Evolutionary conservation across 1,139 yeast genomes (phyloP).

Genomic region (Nakaseomyces kungkrabaensis): DNA sequence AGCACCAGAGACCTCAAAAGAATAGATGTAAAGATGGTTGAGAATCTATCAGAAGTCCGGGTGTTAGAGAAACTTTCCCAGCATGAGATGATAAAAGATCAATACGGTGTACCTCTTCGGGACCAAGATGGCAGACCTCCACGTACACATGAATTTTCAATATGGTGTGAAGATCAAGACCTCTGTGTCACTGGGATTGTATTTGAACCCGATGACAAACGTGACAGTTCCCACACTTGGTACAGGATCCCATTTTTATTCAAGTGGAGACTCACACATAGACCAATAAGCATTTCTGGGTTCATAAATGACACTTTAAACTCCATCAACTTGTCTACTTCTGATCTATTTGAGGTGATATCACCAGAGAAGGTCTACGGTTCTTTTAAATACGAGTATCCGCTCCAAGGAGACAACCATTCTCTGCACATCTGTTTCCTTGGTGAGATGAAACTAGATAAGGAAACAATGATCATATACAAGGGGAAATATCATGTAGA

Average conservation of each 20-base stretch:
- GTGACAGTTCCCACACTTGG: constrained; percentile 17
- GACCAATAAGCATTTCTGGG: too few species aligned
- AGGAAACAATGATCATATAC: constrained; percentile 19
- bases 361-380: constrained; percentile 22
- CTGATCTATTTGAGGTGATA: constrained; percentile 19
- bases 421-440: constrained; percentile 25
- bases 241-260: constrained; percentile 18
- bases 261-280: constrained; percentile 19
- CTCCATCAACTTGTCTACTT: constrained; percentile 16
- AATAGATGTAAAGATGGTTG: constrained; percentile 16
- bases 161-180: constrained; percentile 28
- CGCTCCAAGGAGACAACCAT: constrained; percentile 20
- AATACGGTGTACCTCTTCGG: constrained; percentile 26
- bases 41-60: constrained; percentile 13
- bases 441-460: constrained; percentile 22
- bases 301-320: constrained; percentile 8
- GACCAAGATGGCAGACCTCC: constrained; percentile 15
- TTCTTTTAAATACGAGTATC: constrained; percentile 25
- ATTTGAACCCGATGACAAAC: constrained; percentile 10
- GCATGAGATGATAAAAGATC: constrained; percentile 26
- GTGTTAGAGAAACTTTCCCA: constrained; percentile 20
- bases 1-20: constrained; percentile 17
- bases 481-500: constrained; percentile 27
- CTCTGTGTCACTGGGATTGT: constrained; percentile 24
- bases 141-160: constrained; percentile 14